phyloP scores from a whole-genome alignment of 2,329 filamentous ascomycete species.

The Phialophora macrospora region DNA sequence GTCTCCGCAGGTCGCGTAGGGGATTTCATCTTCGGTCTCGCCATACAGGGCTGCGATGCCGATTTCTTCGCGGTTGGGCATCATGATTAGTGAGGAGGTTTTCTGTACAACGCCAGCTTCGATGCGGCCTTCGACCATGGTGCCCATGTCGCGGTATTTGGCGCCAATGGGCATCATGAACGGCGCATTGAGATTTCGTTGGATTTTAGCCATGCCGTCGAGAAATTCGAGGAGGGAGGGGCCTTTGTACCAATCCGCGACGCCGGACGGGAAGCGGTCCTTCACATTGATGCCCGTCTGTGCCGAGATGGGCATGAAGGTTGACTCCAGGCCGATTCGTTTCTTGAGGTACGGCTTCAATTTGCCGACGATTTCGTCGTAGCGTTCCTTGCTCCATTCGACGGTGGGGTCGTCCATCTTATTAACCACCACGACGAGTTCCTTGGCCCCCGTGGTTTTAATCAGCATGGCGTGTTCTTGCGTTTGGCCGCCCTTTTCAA shows the following conservation, averaged over 20 bases:
- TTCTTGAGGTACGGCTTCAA: slow-evolving; percentile 81
- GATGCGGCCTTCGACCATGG: slow-evolving; percentile 96
- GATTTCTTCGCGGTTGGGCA: slow-evolving; percentile 87
- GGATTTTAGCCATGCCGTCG: slow-evolving; percentile 88
- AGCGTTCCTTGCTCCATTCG: slow-evolving; percentile 91
- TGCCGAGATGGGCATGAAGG: slow-evolving; percentile 95
- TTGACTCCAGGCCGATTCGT: slow-evolving; percentile 73
- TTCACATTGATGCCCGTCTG: slow-evolving; percentile 88
- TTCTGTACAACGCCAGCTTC: slow-evolving; percentile 95
- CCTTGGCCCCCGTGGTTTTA: slow-evolving; percentile 98
- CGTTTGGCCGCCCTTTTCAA: slow-evolving; percentile 92
- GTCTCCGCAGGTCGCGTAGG: slow-evolving; percentile 83
- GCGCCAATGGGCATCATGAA: slow-evolving; percentile 99
- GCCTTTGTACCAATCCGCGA: slow-evolving; percentile 83
- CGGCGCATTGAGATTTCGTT: slow-evolving; percentile 94
- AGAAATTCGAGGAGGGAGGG: slow-evolving; percentile 93
- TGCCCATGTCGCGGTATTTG: slow-evolving; percentile 97
- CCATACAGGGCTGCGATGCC: slow-evolving; percentile 86
- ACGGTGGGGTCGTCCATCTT: slow-evolving; percentile 99
- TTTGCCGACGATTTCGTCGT: slow-evolving; percentile 91
- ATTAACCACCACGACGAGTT: slow-evolving; percentile 92
- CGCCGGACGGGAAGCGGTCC: slow-evolving; percentile 75
- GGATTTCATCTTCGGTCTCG: slow-evolving; percentile 92
- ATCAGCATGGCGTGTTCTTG: slow-evolving; percentile 97
- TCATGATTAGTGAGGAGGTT: slow-evolving; percentile 82